Percentiles rank a stretch among this genome's conserved stretches.
Evolutionary conservation across 495 filamentous ascomycete species (phyloP).

Genomic region (Podospora didyma): DNA sequence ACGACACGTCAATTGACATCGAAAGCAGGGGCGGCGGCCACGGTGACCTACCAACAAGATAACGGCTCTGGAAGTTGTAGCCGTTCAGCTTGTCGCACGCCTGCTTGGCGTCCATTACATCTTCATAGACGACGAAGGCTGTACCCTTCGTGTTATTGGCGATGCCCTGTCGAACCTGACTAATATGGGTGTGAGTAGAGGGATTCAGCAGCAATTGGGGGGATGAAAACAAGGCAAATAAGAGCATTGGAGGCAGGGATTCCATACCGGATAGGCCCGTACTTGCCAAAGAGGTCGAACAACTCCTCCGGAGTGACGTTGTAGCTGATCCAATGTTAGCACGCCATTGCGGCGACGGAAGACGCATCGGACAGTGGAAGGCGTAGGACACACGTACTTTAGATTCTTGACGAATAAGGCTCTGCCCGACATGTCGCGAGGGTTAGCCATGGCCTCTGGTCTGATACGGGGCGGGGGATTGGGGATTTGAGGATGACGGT

Average conservation of each 20-base stretch:
- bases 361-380: background rate
- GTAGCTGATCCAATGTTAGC: constrained; percentile 55
- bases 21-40: background rate
- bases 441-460: constrained; percentile 27
- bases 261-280: constrained; percentile 81
- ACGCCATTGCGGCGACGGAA: background rate
- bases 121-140: constrained; percentile 97
- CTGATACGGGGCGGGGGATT: background rate
- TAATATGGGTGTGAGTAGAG: constrained; percentile 29
- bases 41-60: constrained; percentile 91
- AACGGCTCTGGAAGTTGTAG: constrained; percentile 99
- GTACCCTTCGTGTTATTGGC: constrained; percentile 97
- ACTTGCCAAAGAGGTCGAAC: constrained; percentile 93
- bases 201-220: background rate
- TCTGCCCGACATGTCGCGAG: constrained; percentile 44
- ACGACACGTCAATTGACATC: background rate
- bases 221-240: background rate
- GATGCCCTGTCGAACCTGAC: constrained; percentile 98
- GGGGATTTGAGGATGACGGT: too few relatives aligned
- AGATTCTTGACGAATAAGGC: constrained; percentile 98
- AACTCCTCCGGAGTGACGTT: constrained; percentile 92
- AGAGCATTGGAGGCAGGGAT: background rate
- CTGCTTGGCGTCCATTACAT: constrained; percentile 97
- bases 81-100: constrained; percentile 99
- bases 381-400: constrained; percentile 54